Conservation (phyloP, 2,329 filamentous ascomycete genomes). For the Colletotrichum lupini region DNA sequence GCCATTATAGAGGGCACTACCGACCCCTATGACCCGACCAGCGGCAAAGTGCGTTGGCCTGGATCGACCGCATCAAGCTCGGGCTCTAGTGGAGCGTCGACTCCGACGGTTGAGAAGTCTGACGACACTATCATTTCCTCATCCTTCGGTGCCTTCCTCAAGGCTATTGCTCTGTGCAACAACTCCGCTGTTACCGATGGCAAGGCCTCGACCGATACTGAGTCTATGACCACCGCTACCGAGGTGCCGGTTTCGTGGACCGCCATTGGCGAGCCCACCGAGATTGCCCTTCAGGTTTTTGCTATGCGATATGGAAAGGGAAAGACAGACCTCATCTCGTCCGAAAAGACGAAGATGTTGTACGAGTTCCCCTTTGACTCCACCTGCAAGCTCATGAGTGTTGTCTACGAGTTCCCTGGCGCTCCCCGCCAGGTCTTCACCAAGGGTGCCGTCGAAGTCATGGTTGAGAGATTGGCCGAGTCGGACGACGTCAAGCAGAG, state of each 20-base stretch:
- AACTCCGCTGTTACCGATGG: conserved; percentile 62
- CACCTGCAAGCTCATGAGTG: conserved; percentile 79
- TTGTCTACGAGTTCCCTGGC: conserved; percentile 64
- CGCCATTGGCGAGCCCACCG: conserved; percentile 75
- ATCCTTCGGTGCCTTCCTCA: conserved; percentile 59
- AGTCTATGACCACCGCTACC: conserved; percentile 58
- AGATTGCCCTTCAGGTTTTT: conserved; percentile 80
- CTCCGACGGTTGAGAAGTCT: conserved; percentile 40
- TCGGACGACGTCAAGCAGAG: conserved; percentile 57
- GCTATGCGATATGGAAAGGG: conserved; percentile 73
- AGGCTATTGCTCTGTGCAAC: conserved; percentile 72
- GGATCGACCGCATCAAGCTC: conserved; percentile 49
- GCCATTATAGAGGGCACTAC: conserved; percentile 65
- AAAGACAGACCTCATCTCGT: conserved; percentile 47
- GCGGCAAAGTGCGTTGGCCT: conserved; percentile 61
- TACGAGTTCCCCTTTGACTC: conserved; percentile 81
- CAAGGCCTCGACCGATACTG: conserved; percentile 54
- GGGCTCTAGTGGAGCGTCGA: conserved; percentile 39
- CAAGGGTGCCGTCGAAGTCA: conserved; percentile 69
- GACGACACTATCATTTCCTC: conserved; percentile 42
- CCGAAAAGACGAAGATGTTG: conserved; percentile 58
- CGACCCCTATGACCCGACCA: conserved; percentile 71
- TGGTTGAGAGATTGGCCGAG: conserved; percentile 63
- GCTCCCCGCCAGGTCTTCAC: conserved; percentile 58
- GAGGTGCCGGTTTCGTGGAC: conserved; percentile 58